phyloP scores from a whole-genome alignment of 2,329 filamentous ascomycete genomes.

The Penicillium sp. region DNA sequence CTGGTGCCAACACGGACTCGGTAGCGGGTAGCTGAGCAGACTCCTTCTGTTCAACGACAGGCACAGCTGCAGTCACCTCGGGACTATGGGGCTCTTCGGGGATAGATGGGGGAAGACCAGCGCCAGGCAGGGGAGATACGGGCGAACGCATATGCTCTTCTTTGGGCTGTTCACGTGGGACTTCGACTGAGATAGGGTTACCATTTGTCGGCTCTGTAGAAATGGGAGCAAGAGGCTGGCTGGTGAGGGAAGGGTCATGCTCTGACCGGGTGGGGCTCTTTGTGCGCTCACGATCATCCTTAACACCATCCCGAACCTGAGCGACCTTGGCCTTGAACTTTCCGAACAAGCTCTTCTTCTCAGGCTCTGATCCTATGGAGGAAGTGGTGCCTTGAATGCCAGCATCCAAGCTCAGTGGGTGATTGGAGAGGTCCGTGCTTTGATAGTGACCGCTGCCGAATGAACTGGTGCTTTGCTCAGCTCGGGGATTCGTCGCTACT shows the following conservation, averaged over 20 bases:
- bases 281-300: conserved; percentile 54
- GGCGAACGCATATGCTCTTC: conserved; percentile 28
- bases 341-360: conserved; percentile 62
- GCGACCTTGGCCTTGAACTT: conserved; percentile 66
- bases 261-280: conserved; percentile 51
- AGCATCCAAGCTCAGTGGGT: conserved; percentile 40
- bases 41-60: conserved; percentile 12
- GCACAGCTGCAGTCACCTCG: conserved; percentile 19
- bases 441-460: conserved; percentile 60
- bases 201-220: conserved; percentile 21
- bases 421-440: conserved; percentile 40
- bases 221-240: conserved; percentile 39
- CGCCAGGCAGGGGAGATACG: conserved; percentile 31
- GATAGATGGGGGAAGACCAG: conserved; percentile 35
- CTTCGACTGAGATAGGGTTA: conserved; percentile 27
- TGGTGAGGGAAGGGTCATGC: conserved; percentile 34
- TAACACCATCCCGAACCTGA: conserved; percentile 55
- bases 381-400: conserved; percentile 37
- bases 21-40: background rate
- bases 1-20: background rate
- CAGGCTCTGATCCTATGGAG: conserved; percentile 39
- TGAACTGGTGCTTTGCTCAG: conserved; percentile 67
- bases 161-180: conserved; percentile 20
- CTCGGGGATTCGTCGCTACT: conserved; percentile 63
- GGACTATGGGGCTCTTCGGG: conserved; percentile 37